Conservation (phyloP, 1,139 yeast genomes). For the Saccharomyces pastorianus region DNA sequence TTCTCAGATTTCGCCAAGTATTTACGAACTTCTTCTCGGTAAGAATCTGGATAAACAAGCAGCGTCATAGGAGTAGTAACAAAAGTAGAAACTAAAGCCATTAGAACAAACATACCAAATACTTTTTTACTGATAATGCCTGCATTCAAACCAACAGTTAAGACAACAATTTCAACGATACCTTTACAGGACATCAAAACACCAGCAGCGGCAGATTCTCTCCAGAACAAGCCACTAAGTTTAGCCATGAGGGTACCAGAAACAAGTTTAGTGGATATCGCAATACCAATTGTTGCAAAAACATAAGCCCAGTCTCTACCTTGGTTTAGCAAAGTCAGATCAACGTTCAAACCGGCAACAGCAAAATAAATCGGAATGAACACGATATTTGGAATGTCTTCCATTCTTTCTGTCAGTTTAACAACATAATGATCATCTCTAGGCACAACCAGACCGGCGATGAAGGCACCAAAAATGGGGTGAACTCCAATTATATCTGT, state of each 20-base stretch:
- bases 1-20: slow-evolving; percentile 22
- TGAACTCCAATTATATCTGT: slow-evolving; percentile 78
- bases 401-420: slow-evolving; percentile 61
- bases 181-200: slow-evolving; percentile 86
- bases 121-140: slow-evolving; percentile 55
- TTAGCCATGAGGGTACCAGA: slow-evolving; percentile 64
- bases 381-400: slow-evolving; percentile 62
- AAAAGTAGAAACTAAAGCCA: slow-evolving; percentile 71
- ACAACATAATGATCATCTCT: slow-evolving; percentile 67
- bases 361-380: slow-evolving; percentile 74
- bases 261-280: slow-evolving; percentile 54
- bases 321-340: slow-evolving; percentile 51
- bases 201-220: slow-evolving; percentile 69
- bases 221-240: slow-evolving; percentile 53
- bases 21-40: slow-evolving; percentile 44
- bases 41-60: slow-evolving; percentile 49
- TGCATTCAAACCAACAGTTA: slow-evolving; percentile 65
- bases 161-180: slow-evolving; percentile 71
- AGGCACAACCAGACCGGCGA: slow-evolving; percentile 71
- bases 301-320: slow-evolving; percentile 76
- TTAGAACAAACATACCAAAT: slow-evolving; percentile 71
- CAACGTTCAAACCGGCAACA: slow-evolving; percentile 63
- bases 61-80: slow-evolving; percentile 66
- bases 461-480: slow-evolving; percentile 74
- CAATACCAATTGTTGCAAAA: slow-evolving; percentile 55